phyloP scores from a whole-genome alignment of 1,139 yeast genomes.

The Yamadazyma kanchanaburiensis region DNA sequence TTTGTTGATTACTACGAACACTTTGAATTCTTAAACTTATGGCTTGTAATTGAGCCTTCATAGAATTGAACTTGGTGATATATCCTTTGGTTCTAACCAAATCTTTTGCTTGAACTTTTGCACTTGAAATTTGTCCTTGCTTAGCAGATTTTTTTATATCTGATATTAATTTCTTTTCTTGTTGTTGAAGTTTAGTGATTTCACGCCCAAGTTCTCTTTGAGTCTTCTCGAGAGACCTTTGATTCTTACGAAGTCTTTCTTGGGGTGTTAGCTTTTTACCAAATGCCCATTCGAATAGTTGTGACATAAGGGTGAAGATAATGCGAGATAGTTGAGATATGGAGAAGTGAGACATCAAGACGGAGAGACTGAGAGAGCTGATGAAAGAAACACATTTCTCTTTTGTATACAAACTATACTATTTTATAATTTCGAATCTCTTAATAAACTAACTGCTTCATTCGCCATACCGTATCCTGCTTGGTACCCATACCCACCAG shows the following conservation, averaged over 20 bases:
- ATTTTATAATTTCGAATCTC: too few species aligned
- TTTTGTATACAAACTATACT: too few species aligned
- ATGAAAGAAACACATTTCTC: too few species aligned
- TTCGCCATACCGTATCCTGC: constrained; percentile 65
- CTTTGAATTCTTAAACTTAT: constrained; percentile 86
- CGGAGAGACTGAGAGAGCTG: neutral
- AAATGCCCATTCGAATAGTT: constrained; percentile 89
- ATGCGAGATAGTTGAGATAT: constrained; percentile 1
- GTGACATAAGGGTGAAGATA: constrained; percentile 35
- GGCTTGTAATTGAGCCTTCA: constrained; percentile 95
- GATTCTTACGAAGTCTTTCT: constrained; percentile 91
- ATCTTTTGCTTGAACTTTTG: constrained; percentile 94
- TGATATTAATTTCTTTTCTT: constrained; percentile 79
- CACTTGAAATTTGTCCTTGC: constrained; percentile 82
- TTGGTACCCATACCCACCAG: constrained; percentile 76
- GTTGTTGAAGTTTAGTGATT: constrained; percentile 77
- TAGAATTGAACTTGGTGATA: constrained; percentile 82
- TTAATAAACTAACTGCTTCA: constrained; percentile 33
- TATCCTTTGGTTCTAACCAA: constrained; percentile 81
- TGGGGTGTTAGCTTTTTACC: constrained; percentile 94
- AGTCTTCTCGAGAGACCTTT: constrained; percentile 88
- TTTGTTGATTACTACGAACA: constrained; percentile 89
- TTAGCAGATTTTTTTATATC: constrained; percentile 93
- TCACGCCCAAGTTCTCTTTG: constrained; percentile 92
- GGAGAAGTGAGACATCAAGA: too few species aligned